These are phyloP conservation scores for Dactylis glomerata DNA, from an alignment of 176 grass and related monocot genomes.

Conservation along the genomic window DNA sequence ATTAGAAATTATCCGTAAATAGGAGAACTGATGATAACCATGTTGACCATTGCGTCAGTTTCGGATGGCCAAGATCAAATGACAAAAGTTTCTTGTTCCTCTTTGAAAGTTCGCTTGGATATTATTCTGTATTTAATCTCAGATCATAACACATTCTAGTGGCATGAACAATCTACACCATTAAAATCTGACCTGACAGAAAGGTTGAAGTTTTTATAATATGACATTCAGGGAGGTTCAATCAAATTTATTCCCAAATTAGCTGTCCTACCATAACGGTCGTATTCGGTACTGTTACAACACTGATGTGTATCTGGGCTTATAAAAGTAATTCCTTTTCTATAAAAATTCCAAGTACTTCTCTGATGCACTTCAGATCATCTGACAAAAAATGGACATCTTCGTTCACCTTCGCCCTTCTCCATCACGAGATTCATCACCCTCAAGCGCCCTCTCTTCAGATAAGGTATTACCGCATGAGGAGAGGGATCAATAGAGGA, in stretches of 20 bases:
- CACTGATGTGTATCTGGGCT: neutral
- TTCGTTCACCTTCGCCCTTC: neutral
- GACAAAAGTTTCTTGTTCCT: neutral
- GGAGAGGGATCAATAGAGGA: neutral
- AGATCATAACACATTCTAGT: neutral
- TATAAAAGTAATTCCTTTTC: neutral
- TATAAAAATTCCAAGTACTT: neutral
- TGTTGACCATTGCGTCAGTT: neutral
- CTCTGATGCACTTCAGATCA: neutral
- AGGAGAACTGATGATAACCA: neutral
- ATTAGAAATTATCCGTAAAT: slow-evolving; percentile 1
- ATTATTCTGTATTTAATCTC: neutral
- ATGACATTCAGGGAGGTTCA: neutral
- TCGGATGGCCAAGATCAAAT: neutral
- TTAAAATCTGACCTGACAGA: neutral
- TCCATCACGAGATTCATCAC: neutral
- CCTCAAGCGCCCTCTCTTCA: neutral
- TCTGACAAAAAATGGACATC: neutral
- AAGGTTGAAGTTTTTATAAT: neutral
- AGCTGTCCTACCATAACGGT: neutral
- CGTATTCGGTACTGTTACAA: neutral
- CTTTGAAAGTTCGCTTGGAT: neutral
- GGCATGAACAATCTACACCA: neutral
- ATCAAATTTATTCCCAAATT: neutral
- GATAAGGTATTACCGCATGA: neutral